Conservation (phyloP, 208 protist genomes). For the Zelonia costaricensis region DNA sequence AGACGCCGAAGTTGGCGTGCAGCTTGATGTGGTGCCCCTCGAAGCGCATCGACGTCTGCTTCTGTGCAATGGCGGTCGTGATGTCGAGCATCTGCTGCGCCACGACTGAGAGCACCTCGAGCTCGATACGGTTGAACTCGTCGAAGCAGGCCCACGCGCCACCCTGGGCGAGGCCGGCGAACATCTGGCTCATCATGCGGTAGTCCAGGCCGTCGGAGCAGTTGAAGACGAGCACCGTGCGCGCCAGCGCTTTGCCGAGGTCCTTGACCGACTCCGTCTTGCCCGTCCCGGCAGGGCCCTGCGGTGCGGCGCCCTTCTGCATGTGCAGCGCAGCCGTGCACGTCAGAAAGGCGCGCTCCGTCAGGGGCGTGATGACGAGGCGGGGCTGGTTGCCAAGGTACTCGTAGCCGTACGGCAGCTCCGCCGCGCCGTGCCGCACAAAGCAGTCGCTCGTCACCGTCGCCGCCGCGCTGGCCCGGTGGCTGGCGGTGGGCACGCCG, state of each 20-base stretch:
- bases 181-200: conserved; percentile 95
- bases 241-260: conserved; percentile 88
- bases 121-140: conserved; percentile 99
- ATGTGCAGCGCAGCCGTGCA: conserved; percentile 93
- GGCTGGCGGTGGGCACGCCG: conserved; percentile 30
- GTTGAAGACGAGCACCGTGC: conserved; percentile 95
- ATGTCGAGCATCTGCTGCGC: conserved; percentile 96
- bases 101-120: conserved; percentile 97
- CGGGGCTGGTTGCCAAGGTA: conserved; percentile 94
- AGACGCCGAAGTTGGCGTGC: conserved; percentile 94
- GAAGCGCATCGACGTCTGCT: conserved; percentile 82
- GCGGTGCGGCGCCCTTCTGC: conserved; percentile 91
- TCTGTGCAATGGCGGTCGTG: conserved; percentile 87
- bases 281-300: conserved; percentile 96
- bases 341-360: conserved; percentile 93
- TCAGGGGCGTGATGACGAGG: conserved; percentile 97
- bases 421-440: conserved; percentile 83
- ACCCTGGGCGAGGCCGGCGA: conserved; percentile 93
- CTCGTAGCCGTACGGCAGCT: conserved; percentile 94
- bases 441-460: conserved; percentile 43
- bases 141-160: conserved; percentile 99
- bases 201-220: conserved; percentile 96
- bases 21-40: conserved; percentile 93
- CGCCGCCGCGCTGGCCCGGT: conserved; percentile 20
- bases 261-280: conserved; percentile 98